Evolutionary conservation across 495 filamentous ascomycete species (phyloP), one percentile per base, ranked within the genome.

Genomic region (Trichoderma gamsii): DNA sequence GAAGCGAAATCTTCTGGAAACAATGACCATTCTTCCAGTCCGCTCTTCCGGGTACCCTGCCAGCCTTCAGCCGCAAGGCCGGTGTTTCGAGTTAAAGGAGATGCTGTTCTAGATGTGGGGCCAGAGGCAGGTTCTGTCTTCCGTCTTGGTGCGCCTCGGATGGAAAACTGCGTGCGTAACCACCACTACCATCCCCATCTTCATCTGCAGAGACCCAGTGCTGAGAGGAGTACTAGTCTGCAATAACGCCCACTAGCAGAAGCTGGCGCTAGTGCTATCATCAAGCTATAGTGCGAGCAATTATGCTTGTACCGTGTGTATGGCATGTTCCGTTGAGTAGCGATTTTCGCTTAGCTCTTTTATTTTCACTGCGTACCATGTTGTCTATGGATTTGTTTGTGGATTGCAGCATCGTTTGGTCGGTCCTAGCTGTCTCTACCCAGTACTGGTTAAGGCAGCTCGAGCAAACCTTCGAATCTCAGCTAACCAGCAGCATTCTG

Each of bases 81-180:
- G 56, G 56, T 25, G 56, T 61, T 61, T 61, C 25, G 56, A 61
- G 56, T 61, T 13, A 61, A 32, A 61, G 25, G 56, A 61, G 56
- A 61, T 61, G 49, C n/a, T 61, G 25, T 32, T 29, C 27, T 3
- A 35, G 25, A 21, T 18, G 56, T 61, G 56, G 56, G 56, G 56
- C 56, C 8, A 29, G 25, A 18, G 23, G 25, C 27, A 9, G 35
- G 56, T 23, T 18, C 2, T 13, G 49, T 21, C 2, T 1, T 51
- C 46, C 46, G 18, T 21, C 46, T 51, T 52, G 18, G 49, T n/a
- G 18, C 49, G 21, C 0, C 49, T 52, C 9, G 5, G 15, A 18
- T 49, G 15, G 44, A 5, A 49, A 15, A 16, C 15, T 25, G 51
- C 11, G 56, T 15, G 13, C 56, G n/a, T 18, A 32, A 61, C n/a